phyloP scores from a whole-genome alignment of 306 rosid genomes.

The Rosa lucieae region DNA sequence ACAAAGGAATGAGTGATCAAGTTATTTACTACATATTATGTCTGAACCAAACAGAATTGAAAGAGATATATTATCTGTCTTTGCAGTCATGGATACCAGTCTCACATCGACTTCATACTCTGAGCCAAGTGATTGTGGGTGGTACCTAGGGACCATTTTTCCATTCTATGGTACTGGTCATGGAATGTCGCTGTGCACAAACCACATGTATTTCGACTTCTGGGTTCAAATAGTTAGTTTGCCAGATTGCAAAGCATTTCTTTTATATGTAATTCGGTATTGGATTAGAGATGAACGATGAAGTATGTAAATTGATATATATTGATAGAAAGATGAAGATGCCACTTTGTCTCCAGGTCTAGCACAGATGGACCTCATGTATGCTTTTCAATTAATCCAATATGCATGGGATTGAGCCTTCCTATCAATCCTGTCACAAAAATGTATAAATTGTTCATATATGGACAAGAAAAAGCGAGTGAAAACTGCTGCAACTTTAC shows the following conservation, averaged over 20 bases:
- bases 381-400: neutral
- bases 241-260: conserved; percentile 49
- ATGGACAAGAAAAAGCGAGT: neutral
- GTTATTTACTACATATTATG: neutral
- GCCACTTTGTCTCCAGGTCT: neutral
- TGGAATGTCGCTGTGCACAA: conserved; percentile 55
- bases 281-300: conserved; percentile 34
- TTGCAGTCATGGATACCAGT: conserved; percentile 83
- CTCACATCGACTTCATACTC: conserved; percentile 68
- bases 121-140: conserved; percentile 75
- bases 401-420: neutral
- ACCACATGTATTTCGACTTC: conserved; percentile 39
- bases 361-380: neutral
- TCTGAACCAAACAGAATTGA: neutral
- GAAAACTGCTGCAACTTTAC: neutral
- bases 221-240: conserved; percentile 55
- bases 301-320: neutral
- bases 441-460: neutral
- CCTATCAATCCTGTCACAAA: neutral
- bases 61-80: conserved; percentile 4
- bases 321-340: neutral
- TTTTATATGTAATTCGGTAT: conserved; percentile 36
- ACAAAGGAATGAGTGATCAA: too few relatives aligned
- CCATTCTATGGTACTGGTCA: conserved; percentile 57
- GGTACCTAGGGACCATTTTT: conserved; percentile 56